A percentile compares a stretch with the other conserved stretches of the same genome.
Evolutionary conservation across 2,329 filamentous ascomycete genomes (phyloP).

Genomic region (Colletotrichum somersetense): DNA sequence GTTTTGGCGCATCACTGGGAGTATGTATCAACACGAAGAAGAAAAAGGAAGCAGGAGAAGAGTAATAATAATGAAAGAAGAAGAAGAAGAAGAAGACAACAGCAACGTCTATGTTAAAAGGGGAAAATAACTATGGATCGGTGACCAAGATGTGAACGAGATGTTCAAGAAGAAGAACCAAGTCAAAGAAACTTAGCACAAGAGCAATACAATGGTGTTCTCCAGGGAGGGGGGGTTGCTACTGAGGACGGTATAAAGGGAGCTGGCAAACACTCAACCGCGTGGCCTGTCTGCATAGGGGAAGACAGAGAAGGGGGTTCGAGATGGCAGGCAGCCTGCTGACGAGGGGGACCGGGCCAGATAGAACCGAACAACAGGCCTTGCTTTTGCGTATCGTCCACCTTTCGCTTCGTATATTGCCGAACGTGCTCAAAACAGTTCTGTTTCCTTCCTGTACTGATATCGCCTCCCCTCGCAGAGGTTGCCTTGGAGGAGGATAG

Average conservation of each 20-base stretch:
- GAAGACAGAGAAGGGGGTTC: not conserved
- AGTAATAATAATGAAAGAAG: no score
- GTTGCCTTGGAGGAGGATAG: not conserved
- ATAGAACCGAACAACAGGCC: not conserved
- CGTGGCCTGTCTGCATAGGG: constrained; percentile 1
- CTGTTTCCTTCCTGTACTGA: not conserved
- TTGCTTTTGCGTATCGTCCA: not conserved
- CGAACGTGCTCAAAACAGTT: not conserved
- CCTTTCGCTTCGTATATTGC: not conserved
- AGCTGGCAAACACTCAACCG: constrained; percentile 17
- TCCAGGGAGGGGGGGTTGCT: not conserved
- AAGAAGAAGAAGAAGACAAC: not conserved
- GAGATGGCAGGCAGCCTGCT: not conserved
- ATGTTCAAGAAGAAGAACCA: not conserved
- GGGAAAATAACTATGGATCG: not conserved
- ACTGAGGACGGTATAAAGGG: not conserved
- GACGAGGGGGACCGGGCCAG: not conserved
- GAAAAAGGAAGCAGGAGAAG: no score
- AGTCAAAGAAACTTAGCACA: not conserved
- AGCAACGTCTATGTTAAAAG: not conserved
- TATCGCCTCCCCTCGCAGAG: not conserved
- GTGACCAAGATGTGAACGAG: not conserved
- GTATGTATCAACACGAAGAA: constrained; percentile 32
- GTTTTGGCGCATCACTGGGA: constrained; percentile 16
- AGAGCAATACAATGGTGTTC: not conserved